Evolutionary conservation across 352 stramenopile genomes (phyloP), one percentile per base, ranked within the genome.

Genomic region (Globisporangium perplexum): DNA sequence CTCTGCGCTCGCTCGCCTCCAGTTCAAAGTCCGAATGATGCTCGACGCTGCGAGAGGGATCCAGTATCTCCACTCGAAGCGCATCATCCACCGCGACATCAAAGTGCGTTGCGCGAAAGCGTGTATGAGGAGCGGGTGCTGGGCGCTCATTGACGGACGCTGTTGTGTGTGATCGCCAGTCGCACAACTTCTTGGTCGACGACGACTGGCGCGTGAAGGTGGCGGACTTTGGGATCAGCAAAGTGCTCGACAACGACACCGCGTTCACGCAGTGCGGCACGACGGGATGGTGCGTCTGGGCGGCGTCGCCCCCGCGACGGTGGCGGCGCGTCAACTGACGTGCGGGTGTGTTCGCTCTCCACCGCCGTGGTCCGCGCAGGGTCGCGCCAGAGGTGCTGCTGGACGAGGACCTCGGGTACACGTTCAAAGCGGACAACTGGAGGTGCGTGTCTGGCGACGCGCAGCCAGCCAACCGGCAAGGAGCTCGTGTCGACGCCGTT

Each of bases 21-120:
- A 95, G 85, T 95, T 90, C 55, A 95, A 95, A 78, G 65, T 95
- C 22, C 81, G 85, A 20, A 95, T 96, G 81, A 89, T 96, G 83
- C 69, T 96, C 22, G 84, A 96, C 59, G 85, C 83, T 17, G 86
- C 86, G 35, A 62, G 82, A 63, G 86, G 84, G n/a, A 94, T 96
- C 30, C 82, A 90, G 60, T 96, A 96, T 38, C 66, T 96, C 14
- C 86, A 96, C 60, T 94, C 86, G 2, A 86, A 74, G 48, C 72
- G 81, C 31, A 92, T 95, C 50, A 95, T 96, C 45, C 86, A 96
- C 60, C 84, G 86, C 23, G 86, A 96, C 44, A 93, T 96, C 60
- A 96, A 96, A 75, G 86, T 94, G 52, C 17, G 24, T 35, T 4
- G 7, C 31, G 12, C 33, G 10, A 22, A 31, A 47, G 36, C 15